Evolutionary conservation across 2,329 filamentous ascomycete genomes (phyloP), one percentile per base, ranked within the genome.

Genomic region (Parastagonospora nodorum): DNA sequence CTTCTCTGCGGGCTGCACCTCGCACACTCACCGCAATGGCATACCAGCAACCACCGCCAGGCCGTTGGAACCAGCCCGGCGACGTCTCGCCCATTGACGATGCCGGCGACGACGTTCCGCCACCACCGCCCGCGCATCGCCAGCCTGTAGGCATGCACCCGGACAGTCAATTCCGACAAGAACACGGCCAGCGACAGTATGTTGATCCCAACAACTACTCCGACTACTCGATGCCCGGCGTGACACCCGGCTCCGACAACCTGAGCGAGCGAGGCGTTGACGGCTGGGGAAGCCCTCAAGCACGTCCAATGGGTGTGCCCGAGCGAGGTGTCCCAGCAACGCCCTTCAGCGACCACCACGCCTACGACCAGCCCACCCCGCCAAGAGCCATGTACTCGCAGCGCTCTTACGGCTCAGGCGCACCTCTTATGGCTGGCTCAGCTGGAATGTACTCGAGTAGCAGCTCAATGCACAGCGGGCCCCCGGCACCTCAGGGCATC

Each of bases 231-330:
- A 62, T 62, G 8, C 67, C 72, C 12, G 61, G 63, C 37, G 74
- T 77, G 24, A 88, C 85, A 1, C 49, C 84, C 85, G 2, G 84
- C 30, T 80, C 84, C 53, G 86, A 90, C 74, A 89, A 90, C 68
- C 84, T 87, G 57, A 80, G 86, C 53, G 78, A 84, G 42, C 72
- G 80, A 64, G 76, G 67, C 33, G 62, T 73, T 37, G 55, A 74
- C 16, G 59, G 51, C 42, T 60, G 57, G 50, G 55, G 58, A 14
- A 48, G 51, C 32, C 51, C 64, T 12, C 43, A 42, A 39, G 55
- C 45, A 16, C 48, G 51, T 5, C 63, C 67, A 7, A 42, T 63
- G 38, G 68, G 64, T n/a, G n/a, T n/a, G n/a, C n/a, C n/a, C n/a
- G n/a, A n/a, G n/a, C n/a, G n/a, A n/a, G n/a, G n/a, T 15, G 58